Conservation (phyloP, 1,284 basidiomycete genomes). For the Trametes polyzona region DNA sequence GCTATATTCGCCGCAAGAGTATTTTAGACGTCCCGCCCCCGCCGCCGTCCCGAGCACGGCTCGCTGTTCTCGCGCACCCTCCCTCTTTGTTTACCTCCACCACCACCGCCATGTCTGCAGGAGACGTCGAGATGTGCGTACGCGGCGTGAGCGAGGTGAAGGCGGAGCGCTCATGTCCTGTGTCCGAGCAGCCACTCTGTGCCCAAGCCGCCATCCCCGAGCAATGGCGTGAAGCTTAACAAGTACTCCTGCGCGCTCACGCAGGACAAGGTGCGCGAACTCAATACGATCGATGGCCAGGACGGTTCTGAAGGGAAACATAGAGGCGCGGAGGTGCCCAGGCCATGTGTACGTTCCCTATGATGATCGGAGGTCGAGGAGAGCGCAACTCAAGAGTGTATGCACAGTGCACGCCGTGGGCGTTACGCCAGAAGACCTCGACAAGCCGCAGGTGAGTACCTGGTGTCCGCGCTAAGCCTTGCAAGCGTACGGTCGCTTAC, state of each 20-base stretch:
- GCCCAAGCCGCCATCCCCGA: slow-evolving; percentile 42
- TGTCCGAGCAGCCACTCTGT: slow-evolving; percentile 44
- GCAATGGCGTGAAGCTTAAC: slow-evolving; percentile 59
- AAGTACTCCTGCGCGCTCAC: slow-evolving; percentile 71
- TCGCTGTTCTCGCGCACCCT: slow-evolving; percentile 2
- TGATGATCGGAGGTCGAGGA: neutral
- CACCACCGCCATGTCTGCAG: slow-evolving; percentile 24
- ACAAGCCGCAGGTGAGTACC: slow-evolving; percentile 71
- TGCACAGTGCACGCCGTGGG: slow-evolving; percentile 76
- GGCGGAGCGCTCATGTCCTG: slow-evolving; percentile 1
- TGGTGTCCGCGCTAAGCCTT: neutral
- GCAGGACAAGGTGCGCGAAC: slow-evolving; percentile 61
- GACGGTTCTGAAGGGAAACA: slow-evolving; percentile 1
- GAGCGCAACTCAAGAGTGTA: slow-evolving; percentile 7
- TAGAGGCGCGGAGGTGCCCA: slow-evolving; percentile 77
- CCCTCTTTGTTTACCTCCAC: slow-evolving; percentile 16
- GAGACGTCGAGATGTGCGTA: slow-evolving; percentile 26
- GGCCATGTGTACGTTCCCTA: slow-evolving; percentile 69
- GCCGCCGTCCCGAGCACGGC: neutral
- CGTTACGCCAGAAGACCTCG: slow-evolving; percentile 77
- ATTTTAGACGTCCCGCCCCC: slow-evolving; percentile 4
- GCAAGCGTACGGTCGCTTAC: neutral
- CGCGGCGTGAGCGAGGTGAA: neutral
- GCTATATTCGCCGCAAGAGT: slow-evolving; percentile 1
- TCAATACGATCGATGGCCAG: neutral